Base-by-base conservation (phyloP, 768 basidiomycete species). In the Tubosaeta brunneosetosa region DNA sequence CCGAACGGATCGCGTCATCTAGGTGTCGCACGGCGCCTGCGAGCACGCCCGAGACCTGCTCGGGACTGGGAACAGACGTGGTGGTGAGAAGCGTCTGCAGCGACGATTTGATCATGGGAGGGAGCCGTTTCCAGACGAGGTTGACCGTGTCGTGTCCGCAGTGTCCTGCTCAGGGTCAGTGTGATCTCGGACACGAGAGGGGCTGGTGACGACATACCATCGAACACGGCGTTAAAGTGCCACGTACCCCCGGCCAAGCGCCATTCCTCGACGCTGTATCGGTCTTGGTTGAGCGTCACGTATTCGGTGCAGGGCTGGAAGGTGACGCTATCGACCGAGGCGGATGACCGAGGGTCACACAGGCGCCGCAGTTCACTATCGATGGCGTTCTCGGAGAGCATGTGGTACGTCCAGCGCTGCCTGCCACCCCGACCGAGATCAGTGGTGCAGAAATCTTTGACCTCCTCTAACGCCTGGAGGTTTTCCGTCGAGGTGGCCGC, bases 351-450 rank as follows among this genome's bases (percentile, higher is more conserved):
- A 3, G 77, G 71, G 40, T 66, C 58, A 19, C 75, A 72, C 36
- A 75, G 49, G 31, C 67, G 71, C 29, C 55, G 61, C 26, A 82
- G 56, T 61, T 79, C 74, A 11, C 62, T 50, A 19, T 74, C 65
- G 25, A 82, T 55, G 5, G 54, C 62, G 11, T 67, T 70, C 52
- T 80, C 77, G 14, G 67, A 47, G 25, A 82, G 71, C 26, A 74
- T 60, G 16, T 74, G 77, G 61, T 81, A 83, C 3, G 79, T 76
- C 81, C 81, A 83, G 33, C 74, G 73, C 32, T 75, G 74, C 48
- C 66, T 70, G 31, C 78, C 80, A 8, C 77, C 72, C 42, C 73
- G 73, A 56, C 80, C 80, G 61, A 82, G 75, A 63, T 82, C 79
- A 6, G 81, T 82, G 17, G 67, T 70, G 14, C 67, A 70, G 57